Conservation (phyloP, 768 basidiomycete species). For the Tephrocybe sp. region DNA sequence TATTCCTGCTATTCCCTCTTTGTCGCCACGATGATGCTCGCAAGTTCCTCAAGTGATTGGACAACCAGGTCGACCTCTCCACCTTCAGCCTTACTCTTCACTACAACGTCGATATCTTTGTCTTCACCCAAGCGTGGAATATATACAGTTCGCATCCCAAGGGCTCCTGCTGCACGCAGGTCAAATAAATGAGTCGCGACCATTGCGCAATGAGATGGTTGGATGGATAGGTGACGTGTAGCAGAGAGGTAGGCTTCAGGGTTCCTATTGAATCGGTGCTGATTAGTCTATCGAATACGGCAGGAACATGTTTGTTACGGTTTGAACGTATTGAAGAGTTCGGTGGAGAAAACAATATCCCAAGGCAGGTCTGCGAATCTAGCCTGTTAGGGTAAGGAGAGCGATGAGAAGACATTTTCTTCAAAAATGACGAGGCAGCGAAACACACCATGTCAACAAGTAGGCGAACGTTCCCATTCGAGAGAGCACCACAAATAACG, state of each 20-base stretch:
- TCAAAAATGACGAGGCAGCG: too few relatives aligned
- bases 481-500: conserved; percentile 50
- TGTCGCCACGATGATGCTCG: conserved; percentile 20
- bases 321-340: conserved; percentile 63
- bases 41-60: conserved; percentile 51
- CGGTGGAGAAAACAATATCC: conserved; percentile 62
- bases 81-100: conserved; percentile 49
- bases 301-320: conserved; percentile 42
- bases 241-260: conserved; percentile 52
- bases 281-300: neutral
- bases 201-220: conserved; percentile 55
- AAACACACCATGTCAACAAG: conserved; percentile 57
- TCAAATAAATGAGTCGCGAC: conserved; percentile 66
- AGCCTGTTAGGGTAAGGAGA: conserved; percentile 36
- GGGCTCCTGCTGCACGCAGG: conserved; percentile 47
- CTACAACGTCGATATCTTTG: conserved; percentile 8
- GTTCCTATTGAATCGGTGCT: conserved; percentile 36
- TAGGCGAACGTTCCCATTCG: conserved; percentile 64
- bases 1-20: neutral
- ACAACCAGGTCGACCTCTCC: conserved; percentile 63
- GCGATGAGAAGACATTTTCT: too few relatives aligned
- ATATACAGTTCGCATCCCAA: conserved; percentile 62
- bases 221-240: conserved; percentile 46
- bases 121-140: conserved; percentile 54
- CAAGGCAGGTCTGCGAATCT: conserved; percentile 62